phyloP scores from a whole-genome alignment of 2,329 filamentous ascomycete genomes.

The Amphichorda felina region DNA sequence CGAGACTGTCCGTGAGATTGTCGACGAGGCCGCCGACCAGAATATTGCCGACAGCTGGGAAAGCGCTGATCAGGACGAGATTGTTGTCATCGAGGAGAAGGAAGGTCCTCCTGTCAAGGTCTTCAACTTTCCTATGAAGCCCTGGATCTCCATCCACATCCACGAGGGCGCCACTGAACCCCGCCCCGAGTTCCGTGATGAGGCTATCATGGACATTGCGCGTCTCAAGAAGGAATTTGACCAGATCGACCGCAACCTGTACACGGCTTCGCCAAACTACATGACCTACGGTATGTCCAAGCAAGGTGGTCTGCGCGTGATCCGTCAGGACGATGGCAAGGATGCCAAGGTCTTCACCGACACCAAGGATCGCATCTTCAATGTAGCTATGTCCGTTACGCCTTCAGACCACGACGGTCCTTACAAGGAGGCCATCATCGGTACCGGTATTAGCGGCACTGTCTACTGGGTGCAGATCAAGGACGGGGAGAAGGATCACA shows the following conservation, averaged over 20 bases:
- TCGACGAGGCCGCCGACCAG: constrained; percentile 37
- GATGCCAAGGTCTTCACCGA: constrained; percentile 88
- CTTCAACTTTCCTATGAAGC: constrained; percentile 93
- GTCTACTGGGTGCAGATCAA: constrained; percentile 91
- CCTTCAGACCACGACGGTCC: constrained; percentile 40
- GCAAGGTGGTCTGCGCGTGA: constrained; percentile 83
- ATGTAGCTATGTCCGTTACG: constrained; percentile 70
- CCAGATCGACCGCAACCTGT: constrained; percentile 88
- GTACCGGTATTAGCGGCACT: constrained; percentile 85
- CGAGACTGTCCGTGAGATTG: constrained; percentile 32
- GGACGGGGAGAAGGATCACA: constrained; percentile 64
- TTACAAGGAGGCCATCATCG: constrained; percentile 73
- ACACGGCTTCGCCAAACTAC: constrained; percentile 78
- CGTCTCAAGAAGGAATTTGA: constrained; percentile 96
- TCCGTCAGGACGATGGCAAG: constrained; percentile 84
- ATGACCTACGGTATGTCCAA: constrained; percentile 93
- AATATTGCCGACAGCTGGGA: constrained; percentile 79
- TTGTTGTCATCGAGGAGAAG: constrained; percentile 54
- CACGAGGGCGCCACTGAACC: constrained; percentile 41
- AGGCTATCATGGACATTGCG: constrained; percentile 83
- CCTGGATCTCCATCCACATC: constrained; percentile 84
- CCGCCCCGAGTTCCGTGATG: constrained; percentile 58
- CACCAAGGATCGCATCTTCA: constrained; percentile 89
- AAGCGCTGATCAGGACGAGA: constrained; percentile 65
- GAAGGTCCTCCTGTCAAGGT: constrained; percentile 59